A percentile compares a stretch with the other conserved stretches of the same genome.
These are phyloP conservation scores for Leccinellum luteum DNA, from an alignment of 768 basidiomycete species.

Conservation along the genomic window DNA sequence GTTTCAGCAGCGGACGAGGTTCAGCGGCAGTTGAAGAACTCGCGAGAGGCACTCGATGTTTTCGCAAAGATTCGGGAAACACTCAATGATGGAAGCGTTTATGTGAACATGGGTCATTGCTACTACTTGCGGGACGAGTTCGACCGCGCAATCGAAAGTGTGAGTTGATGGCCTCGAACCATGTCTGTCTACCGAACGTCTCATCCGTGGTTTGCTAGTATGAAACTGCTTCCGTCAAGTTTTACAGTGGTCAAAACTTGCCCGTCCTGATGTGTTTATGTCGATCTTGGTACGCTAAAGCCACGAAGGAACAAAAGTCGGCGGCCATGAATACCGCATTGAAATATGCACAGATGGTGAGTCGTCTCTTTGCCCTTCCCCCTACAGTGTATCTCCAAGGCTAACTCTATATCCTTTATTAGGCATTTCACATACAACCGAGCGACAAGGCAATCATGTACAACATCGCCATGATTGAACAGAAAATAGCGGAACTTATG, in stretches of 20 bases:
- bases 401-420: slow-evolving; percentile 1
- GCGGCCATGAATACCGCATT: slow-evolving; percentile 81
- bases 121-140: slow-evolving; percentile 92
- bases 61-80: slow-evolving; percentile 92
- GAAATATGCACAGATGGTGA: slow-evolving; percentile 75
- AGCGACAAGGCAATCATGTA: slow-evolving; percentile 88
- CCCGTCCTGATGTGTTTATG: slow-evolving; percentile 81
- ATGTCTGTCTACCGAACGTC: neutral
- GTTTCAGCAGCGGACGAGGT: slow-evolving; percentile 58
- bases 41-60: slow-evolving; percentile 84
- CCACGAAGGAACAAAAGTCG: slow-evolving; percentile 84
- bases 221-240: slow-evolving; percentile 82
- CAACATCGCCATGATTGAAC: slow-evolving; percentile 98
- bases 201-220: slow-evolving; percentile 55
- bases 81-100: slow-evolving; percentile 78
- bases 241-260: slow-evolving; percentile 71
- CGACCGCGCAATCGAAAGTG: slow-evolving; percentile 94
- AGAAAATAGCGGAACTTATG: slow-evolving; percentile 91
- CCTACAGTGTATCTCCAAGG: neutral
- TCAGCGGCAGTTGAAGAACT: slow-evolving; percentile 63
- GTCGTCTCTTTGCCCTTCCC: neutral
- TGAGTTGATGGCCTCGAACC: slow-evolving; percentile 37
- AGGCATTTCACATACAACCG: slow-evolving; percentile 86
- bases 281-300: slow-evolving; percentile 93
- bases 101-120: slow-evolving; percentile 96